Conservation (phyloP, 495 filamentous ascomycete genomes). For the Sordaria brevicollis region DNA sequence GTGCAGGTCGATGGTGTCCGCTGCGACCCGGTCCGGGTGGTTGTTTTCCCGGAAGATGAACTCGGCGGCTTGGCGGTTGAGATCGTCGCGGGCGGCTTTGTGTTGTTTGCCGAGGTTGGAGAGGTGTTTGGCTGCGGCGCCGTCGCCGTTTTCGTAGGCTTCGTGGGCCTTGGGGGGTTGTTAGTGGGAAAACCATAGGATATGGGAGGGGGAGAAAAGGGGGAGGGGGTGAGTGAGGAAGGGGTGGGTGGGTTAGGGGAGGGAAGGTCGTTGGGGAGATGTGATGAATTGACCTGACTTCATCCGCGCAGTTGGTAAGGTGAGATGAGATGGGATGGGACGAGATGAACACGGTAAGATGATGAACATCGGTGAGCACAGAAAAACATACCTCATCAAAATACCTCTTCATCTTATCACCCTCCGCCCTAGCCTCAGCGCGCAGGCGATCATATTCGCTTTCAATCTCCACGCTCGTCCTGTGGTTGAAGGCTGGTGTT, state of each 20-base stretch:
- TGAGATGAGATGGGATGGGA: background rate
- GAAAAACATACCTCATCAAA: conserved; percentile 54
- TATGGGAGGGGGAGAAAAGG: too few species aligned
- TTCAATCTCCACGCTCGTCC: conserved; percentile 54
- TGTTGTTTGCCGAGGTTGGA: conserved; percentile 80
- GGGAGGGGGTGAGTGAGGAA: background rate
- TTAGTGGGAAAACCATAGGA: background rate
- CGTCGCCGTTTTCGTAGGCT: conserved; percentile 73
- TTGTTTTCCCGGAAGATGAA: conserved; percentile 96
- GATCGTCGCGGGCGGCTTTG: conserved; percentile 63
- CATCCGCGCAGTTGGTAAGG: too few species aligned
- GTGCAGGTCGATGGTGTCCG: conserved; percentile 88
- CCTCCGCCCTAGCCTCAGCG: conserved; percentile 68
- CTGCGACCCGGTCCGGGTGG: conserved; percentile 51
- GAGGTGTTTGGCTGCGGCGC: conserved; percentile 65
- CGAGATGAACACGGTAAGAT: background rate
- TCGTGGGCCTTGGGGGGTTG: conserved; percentile 72
- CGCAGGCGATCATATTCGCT: conserved; percentile 89
- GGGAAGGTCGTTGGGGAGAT: background rate
- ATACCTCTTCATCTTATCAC: conserved; percentile 60
- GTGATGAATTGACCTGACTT: too few species aligned
- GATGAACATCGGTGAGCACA: too few species aligned
- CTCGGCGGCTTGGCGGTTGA: conserved; percentile 82
- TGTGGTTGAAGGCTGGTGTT: conserved; percentile 86
- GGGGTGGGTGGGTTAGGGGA: background rate